Evolutionary conservation across 2,329 filamentous ascomycete species (phyloP).

Genomic region (Fusarium beomiforme): DNA sequence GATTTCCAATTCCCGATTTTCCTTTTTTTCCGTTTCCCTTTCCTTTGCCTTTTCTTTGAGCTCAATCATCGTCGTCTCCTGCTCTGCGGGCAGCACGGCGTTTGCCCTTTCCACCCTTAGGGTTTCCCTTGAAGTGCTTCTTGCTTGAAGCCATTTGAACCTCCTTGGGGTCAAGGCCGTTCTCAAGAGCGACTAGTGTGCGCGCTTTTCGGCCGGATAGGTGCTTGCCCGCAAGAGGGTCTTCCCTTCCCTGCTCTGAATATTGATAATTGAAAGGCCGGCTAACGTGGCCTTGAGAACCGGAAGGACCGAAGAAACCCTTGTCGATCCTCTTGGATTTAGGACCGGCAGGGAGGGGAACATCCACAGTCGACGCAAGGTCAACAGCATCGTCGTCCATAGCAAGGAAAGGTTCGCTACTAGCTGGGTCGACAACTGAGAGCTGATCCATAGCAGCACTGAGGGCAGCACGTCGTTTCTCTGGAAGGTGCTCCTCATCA

Average conservation of each 20-base stretch:
- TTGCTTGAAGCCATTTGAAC: constrained; percentile 74
- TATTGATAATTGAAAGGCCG: constrained; percentile 94
- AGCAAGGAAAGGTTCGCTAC: constrained; percentile 39
- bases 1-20: constrained; percentile 60
- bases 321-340: constrained; percentile 85
- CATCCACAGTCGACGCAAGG: constrained; percentile 56
- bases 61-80: constrained; percentile 36
- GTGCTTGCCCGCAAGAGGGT: constrained; percentile 64
- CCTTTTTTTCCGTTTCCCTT: constrained; percentile 60
- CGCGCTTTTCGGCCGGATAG: constrained; percentile 85
- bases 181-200: constrained; percentile 83
- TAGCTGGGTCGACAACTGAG: constrained; percentile 49
- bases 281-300: constrained; percentile 72
- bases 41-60: constrained; percentile 56
- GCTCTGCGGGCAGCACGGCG: constrained; percentile 35
- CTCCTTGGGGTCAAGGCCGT: constrained; percentile 84
- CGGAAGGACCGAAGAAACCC: constrained; percentile 82
- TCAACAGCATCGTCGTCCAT: constrained; percentile 46
- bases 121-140: constrained; percentile 92
- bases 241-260: constrained; percentile 74
- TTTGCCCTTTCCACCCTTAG: constrained; percentile 67
- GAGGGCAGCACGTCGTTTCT: constrained; percentile 78
- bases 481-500: constrained; percentile 81
- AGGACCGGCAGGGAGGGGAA: constrained; percentile 66
- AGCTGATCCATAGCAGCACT: constrained; percentile 60